Evolutionary conservation across 805 yeast genomes (phyloP).

Genomic region (Wickerhamomyces queroliae): DNA sequence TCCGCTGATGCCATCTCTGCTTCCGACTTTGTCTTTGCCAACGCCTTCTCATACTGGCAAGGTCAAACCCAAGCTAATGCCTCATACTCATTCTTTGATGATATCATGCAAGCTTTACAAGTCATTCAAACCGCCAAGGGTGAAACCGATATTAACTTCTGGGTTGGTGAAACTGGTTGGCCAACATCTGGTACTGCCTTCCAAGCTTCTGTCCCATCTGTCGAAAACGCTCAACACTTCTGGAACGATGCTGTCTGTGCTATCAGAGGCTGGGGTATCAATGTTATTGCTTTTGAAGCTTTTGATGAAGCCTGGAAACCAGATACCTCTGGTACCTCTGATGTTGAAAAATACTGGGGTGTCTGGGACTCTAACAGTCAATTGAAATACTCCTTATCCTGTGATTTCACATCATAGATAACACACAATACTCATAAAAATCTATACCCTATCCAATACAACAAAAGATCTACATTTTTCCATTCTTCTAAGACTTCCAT

Average conservation of each 20-base stretch:
- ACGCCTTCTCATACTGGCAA: conserved; percentile 99
- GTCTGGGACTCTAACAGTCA: conserved; percentile 53
- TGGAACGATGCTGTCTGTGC: conserved; percentile 92
- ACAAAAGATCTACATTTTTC: too few relatives aligned
- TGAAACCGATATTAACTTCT: conserved; percentile 76
- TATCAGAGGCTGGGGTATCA: conserved; percentile 93
- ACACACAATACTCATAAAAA: background rate
- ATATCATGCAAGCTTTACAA: conserved; percentile 96
- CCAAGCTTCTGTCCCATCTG: conserved; percentile 61
- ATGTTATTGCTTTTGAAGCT: conserved; percentile 90
- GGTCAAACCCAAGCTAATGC: conserved; percentile 84
- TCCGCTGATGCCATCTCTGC: conserved; percentile 67
- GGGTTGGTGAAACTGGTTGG: conserved; percentile 99
- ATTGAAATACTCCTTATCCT: conserved; percentile 40
- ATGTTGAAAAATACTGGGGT: conserved; percentile 96
- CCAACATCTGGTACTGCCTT: conserved; percentile 79
- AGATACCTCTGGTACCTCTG: conserved; percentile 74
- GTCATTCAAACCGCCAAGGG: conserved; percentile 83
- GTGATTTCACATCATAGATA: conserved; percentile 35
- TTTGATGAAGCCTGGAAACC: conserved; percentile 97
- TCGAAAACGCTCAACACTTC: conserved; percentile 67
- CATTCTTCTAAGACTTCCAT: too few relatives aligned
- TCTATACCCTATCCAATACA: background rate
- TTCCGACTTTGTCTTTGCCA: conserved; percentile 83
- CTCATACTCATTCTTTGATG: conserved; percentile 89